Conservation (phyloP, 768 basidiomycete species). For the Phaeotremella fagi region DNA sequence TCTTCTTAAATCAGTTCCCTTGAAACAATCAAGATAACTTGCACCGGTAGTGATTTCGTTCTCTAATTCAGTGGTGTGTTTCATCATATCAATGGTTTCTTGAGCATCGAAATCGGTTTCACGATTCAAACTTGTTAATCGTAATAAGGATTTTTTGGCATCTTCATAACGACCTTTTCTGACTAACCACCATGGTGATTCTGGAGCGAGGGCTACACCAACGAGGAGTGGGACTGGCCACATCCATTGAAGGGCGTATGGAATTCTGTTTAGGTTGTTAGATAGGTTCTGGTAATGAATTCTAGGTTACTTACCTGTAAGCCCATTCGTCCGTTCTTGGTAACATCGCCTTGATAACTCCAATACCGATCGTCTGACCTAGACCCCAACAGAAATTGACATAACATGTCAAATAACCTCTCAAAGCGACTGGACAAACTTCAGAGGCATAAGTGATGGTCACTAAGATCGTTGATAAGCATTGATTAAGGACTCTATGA, state of each 20-base stretch:
- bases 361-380: slow-evolving; percentile 44
- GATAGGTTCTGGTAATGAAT: too few relatives aligned
- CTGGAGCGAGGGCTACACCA: slow-evolving; percentile 40
- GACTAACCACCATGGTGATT: slow-evolving; percentile 46
- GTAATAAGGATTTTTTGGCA: slow-evolving; percentile 26
- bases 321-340: slow-evolving; percentile 36
- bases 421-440: slow-evolving; percentile 45
- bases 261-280: too few relatives aligned
- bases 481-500: too few relatives aligned
- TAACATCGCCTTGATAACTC: slow-evolving; percentile 41
- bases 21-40: slow-evolving; percentile 50
- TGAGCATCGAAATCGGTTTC: slow-evolving; percentile 42
- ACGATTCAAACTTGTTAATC: slow-evolving; percentile 28
- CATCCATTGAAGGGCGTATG: slow-evolving; percentile 37
- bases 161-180: slow-evolving; percentile 37
- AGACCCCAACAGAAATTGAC: slow-evolving; percentile 50
- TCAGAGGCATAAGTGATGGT: slow-evolving; percentile 46
- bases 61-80: slow-evolving; percentile 50
- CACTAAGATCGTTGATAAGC: too few relatives aligned
- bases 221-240: slow-evolving; percentile 37
- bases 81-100: slow-evolving; percentile 48
- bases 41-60: slow-evolving; percentile 43
- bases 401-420: slow-evolving; percentile 43
- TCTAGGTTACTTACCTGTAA: too few relatives aligned
- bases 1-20: slow-evolving; percentile 46